These are phyloP conservation scores for Lactarius sanguifluus DNA, from an alignment of 768 basidiomycete genomes.

Conservation along the genomic window DNA sequence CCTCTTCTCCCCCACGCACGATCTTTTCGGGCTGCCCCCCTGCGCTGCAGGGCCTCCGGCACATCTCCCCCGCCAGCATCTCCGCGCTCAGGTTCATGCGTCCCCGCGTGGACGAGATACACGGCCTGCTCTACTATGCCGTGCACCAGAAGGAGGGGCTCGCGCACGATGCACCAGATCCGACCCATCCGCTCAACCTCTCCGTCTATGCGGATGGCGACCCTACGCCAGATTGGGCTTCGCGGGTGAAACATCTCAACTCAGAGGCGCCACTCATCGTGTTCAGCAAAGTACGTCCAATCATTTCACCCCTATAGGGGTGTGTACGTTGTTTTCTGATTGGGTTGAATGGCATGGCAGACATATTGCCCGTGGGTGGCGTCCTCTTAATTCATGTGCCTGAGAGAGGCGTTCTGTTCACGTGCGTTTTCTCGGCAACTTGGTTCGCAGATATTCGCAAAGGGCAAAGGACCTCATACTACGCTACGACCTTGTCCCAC, in stretches of 20 bases:
- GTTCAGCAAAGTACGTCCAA: slow-evolving; percentile 69
- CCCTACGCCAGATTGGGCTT: slow-evolving; percentile 42
- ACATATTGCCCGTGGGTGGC: slow-evolving; percentile 71
- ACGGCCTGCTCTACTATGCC: slow-evolving; percentile 67
- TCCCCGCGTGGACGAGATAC: slow-evolving; percentile 48
- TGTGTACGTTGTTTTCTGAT: not conserved
- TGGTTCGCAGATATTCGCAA: slow-evolving; percentile 51
- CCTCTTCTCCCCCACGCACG: slow-evolving; percentile 27
- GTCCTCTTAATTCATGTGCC: slow-evolving; percentile 5
- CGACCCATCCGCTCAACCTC: slow-evolving; percentile 49
- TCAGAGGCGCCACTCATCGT: slow-evolving; percentile 64
- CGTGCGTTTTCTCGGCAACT: not conserved
- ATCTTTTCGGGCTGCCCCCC: slow-evolving; percentile 20
- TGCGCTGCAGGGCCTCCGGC: slow-evolving; percentile 20
- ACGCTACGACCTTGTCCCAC: slow-evolving; percentile 57
- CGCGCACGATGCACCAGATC: slow-evolving; percentile 37
- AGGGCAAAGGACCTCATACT: slow-evolving; percentile 62
- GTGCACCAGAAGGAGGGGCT: slow-evolving; percentile 48
- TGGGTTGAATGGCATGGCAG: slow-evolving; percentile 39
- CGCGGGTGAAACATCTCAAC: slow-evolving; percentile 44
- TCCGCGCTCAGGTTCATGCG: slow-evolving; percentile 18
- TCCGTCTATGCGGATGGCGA: slow-evolving; percentile 54
- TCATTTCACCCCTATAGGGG: not conserved
- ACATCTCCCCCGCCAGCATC: slow-evolving; percentile 27
- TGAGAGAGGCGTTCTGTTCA: slow-evolving; percentile 2